Evolutionary conservation across 2,329 filamentous ascomycete genomes (phyloP), one percentile per base, ranked within the genome.

Genomic region (Hymenoscyphus infarciens): DNA sequence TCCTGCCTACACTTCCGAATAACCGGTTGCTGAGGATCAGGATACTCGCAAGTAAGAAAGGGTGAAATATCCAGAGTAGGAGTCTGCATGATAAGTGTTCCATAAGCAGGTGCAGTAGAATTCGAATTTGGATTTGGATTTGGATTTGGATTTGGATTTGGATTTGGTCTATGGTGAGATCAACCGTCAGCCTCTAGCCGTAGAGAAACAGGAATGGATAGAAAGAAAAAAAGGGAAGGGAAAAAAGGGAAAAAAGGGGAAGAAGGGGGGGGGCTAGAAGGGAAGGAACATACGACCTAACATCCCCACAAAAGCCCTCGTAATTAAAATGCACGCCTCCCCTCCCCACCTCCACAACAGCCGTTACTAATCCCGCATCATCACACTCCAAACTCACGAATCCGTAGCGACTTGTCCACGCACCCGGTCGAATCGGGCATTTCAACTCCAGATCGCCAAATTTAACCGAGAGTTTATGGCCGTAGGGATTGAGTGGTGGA

Each of bases 351-450:
- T n/a, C 29, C 2, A 56, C 55, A 7, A 56, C 55, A 5, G 55
- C 55, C 16, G 27, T 56, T 2, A 59, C 57, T 8, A 59, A 15
- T 19, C 42, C 57, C 25, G 38, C 57, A 49, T 59, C 57, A 52
- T 59, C 57, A 27, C 57, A 59, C 13, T 53, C 27, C 27, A 59
- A 29, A 13, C 27, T 31, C 15, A 29, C n/a, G 5, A 13, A 53
- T 11, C 57, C 57, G 16, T 52, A 42, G 16, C 27, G 39, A 22
- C 13, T 19, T 1, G 39, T 59, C 57, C 38, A 31, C 5, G 57
- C 57, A 53, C 31, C 39, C 4, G 57, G 25, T 5, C 57, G 39
- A 27, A 59, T 29, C 1, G 57, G 57, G 16, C 57, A 59, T n/a
- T 31, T 52, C 22, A 59, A 27, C 16, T 42, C 39, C 3, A 42